These are phyloP conservation scores for Artemisia annua DNA, from an alignment of 129 eudicot species.

Conservation along the genomic window DNA sequence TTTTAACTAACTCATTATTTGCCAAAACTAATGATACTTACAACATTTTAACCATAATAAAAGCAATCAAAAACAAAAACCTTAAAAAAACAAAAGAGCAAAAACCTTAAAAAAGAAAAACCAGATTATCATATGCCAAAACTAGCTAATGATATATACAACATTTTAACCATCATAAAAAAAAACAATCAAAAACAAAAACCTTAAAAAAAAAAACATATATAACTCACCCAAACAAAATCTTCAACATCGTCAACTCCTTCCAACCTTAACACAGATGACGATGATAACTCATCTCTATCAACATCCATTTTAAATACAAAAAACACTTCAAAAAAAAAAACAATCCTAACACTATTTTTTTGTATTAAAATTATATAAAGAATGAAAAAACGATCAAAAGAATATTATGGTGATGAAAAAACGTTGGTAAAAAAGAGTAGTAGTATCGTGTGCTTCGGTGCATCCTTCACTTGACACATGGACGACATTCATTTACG, in stretches of 20 bases:
- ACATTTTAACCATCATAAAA: too few relatives aligned
- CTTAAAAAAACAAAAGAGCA: neutral
- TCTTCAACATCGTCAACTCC: slow-evolving; percentile 77
- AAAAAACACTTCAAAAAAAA: neutral
- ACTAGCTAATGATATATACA: too few relatives aligned
- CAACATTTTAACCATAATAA: slow-evolving; percentile 23
- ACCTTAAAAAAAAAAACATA: neutral
- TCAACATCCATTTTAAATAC: slow-evolving; percentile 26
- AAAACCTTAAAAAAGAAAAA: neutral
- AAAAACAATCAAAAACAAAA: neutral
- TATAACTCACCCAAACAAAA: slow-evolving; percentile 62
- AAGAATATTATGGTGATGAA: neutral
- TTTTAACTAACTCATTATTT: neutral
- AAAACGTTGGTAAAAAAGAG: neutral
- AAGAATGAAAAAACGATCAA: too few relatives aligned
- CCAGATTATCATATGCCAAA: neutral
- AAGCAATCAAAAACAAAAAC: neutral
- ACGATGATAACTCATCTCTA: slow-evolving; percentile 34
- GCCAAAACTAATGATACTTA: slow-evolving; percentile 17
- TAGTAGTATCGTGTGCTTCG: slow-evolving; percentile 38
- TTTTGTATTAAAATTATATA: too few relatives aligned
- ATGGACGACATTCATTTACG: slow-evolving; percentile 62
- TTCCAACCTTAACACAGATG: slow-evolving; percentile 52
- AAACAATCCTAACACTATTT: neutral
- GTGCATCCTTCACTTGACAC: slow-evolving; percentile 33